A percentile compares a stretch with the other conserved stretches of the same genome.
These are phyloP conservation scores for Coniella vitis DNA, from an alignment of 2,329 filamentous ascomycete species.

Conservation along the genomic window DNA sequence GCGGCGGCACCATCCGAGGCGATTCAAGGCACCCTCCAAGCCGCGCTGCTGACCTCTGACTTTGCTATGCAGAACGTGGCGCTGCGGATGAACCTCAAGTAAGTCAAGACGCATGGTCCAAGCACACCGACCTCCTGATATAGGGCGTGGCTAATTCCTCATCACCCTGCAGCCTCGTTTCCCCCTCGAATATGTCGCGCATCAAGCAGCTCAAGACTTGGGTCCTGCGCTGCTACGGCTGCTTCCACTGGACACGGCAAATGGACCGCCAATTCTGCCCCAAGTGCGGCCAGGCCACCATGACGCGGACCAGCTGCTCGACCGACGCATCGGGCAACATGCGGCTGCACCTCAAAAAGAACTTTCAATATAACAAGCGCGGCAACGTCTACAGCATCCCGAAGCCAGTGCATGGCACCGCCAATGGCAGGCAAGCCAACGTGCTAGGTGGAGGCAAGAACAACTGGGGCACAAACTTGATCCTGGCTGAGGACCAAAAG, in stretches of 20 bases:
- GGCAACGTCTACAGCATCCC: conserved; percentile 91
- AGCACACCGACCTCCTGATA: neutral
- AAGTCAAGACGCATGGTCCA: conserved; percentile 1
- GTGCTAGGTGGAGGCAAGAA: conserved; percentile 67
- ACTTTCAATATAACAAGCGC: conserved; percentile 92
- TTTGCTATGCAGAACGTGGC: conserved; percentile 98
- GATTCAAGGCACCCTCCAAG: conserved; percentile 64
- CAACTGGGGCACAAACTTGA: conserved; percentile 78
- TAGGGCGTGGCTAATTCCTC: neutral
- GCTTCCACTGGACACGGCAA: conserved; percentile 78
- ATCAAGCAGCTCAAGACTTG: conserved; percentile 83
- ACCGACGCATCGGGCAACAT: conserved; percentile 77
- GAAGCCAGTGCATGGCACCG: conserved; percentile 74
- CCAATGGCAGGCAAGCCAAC: conserved; percentile 66
- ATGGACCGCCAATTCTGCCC: conserved; percentile 90
- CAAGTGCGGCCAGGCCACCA: conserved; percentile 78
- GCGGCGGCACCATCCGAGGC: conserved; percentile 40
- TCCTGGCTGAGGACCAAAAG: conserved; percentile 92
- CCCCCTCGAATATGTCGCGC: conserved; percentile 62
- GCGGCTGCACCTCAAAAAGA: conserved; percentile 80
- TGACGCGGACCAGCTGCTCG: conserved; percentile 79
- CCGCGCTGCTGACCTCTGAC: conserved; percentile 89
- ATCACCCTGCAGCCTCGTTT: conserved; percentile 57
- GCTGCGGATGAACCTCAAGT: conserved; percentile 78
- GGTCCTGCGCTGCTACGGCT: conserved; percentile 88